A percentile compares a stretch with the other conserved stretches of the same genome.
Conservation (phyloP, 208 protist genomes). For the Leishmania braziliensis region DNA sequence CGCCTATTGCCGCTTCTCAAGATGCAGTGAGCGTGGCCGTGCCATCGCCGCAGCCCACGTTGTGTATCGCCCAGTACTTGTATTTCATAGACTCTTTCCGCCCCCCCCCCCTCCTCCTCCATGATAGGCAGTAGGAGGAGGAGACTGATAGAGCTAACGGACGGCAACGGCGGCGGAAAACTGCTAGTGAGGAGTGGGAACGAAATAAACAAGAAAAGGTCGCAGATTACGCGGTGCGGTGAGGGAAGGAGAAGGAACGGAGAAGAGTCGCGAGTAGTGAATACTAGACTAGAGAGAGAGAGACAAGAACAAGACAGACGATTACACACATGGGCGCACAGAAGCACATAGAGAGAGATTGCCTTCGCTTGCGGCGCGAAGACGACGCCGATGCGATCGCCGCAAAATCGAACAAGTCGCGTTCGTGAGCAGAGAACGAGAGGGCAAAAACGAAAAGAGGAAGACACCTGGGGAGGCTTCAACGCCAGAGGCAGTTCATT, state of each 20-base stretch:
- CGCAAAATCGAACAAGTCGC: too few relatives aligned
- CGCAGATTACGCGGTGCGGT: not conserved
- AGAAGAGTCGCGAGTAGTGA: not conserved
- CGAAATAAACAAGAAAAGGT: not conserved
- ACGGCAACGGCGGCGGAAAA: not conserved
- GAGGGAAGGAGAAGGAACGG: not conserved
- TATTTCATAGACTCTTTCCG: not conserved
- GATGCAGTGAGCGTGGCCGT: not conserved
- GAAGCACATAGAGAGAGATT: not conserved
- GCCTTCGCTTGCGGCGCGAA: not conserved
- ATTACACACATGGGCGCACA: not conserved
- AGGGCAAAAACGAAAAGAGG: not conserved
- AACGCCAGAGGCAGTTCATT: slow-evolving; percentile 73
- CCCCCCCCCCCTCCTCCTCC: not conserved
- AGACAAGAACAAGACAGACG: not conserved
- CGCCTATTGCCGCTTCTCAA: not conserved
- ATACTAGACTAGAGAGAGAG: not conserved
- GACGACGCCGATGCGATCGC: not conserved
- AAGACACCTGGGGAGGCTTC: not conserved
- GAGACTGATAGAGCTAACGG: not conserved
- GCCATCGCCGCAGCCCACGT: not conserved
- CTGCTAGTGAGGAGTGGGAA: not conserved
- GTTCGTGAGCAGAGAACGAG: not conserved
- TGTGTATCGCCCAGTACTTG: not conserved
- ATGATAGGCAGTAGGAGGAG: not conserved